Conservation (phyloP, 352 stramenopile species). For the Blastocystis sp. region DNA sequence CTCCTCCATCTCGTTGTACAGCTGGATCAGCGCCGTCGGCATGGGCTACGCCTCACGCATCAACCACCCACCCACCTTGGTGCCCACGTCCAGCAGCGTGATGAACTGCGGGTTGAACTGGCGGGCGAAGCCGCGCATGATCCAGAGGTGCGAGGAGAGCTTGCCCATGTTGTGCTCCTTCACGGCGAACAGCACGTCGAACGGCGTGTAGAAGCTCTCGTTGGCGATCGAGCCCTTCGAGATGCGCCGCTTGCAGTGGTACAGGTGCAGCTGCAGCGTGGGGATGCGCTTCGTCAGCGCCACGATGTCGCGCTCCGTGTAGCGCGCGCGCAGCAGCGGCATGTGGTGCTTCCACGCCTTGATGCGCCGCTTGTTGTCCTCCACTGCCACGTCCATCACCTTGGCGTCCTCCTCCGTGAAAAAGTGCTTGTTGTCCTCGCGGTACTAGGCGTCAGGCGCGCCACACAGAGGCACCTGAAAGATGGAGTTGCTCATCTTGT, state of each 20-base stretch:
- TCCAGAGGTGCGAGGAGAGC: conserved; percentile 73
- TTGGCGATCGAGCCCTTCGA: conserved; percentile 65
- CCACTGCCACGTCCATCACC: conserved; percentile 64
- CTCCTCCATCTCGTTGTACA: conserved; percentile 72
- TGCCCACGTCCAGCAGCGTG: conserved; percentile 73
- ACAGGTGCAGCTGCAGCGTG: conserved; percentile 65
- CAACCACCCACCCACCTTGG: conserved; percentile 26
- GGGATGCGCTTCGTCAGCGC: conserved; percentile 62
- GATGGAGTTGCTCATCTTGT: conserved; percentile 46
- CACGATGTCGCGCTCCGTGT: conserved; percentile 60
- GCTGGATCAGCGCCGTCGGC: conserved; percentile 61
- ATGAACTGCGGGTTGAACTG: conserved; percentile 73
- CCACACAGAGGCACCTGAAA: conserved; percentile 17
- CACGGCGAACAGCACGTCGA: conserved; percentile 67
- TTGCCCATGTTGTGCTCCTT: conserved; percentile 73
- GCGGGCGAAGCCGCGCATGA: conserved; percentile 72
- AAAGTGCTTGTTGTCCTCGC: conserved; percentile 63
- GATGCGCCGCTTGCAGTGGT: conserved; percentile 65
- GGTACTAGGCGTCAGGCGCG: conserved; percentile 10
- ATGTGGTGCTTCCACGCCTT: conserved; percentile 68
- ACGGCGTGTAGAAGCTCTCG: conserved; percentile 65
- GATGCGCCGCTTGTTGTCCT: conserved; percentile 58
- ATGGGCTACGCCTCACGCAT: conserved; percentile 32
- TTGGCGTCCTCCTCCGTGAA: conserved; percentile 64
- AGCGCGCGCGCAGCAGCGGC: conserved; percentile 1